These are phyloP conservation scores for Penstemon eatonii DNA, from an alignment of 257 asterid genomes.

Conservation along the genomic window DNA sequence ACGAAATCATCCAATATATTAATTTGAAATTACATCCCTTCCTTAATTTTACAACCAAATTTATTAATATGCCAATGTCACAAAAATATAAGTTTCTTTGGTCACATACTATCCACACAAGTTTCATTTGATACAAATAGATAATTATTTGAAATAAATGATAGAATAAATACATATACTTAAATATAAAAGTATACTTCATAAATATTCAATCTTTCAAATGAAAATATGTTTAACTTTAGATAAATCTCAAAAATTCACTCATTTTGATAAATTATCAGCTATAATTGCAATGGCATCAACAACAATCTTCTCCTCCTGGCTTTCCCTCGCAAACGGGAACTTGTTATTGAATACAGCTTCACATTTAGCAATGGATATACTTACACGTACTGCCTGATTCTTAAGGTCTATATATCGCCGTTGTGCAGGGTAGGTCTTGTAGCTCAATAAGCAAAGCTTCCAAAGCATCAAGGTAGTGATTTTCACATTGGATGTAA, in stretches of 20 bases:
- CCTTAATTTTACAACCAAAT: too few relatives aligned
- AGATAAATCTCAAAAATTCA: neutral
- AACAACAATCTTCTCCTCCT: slow-evolving; percentile 16
- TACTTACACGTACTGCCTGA: slow-evolving; percentile 3
- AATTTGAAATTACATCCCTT: too few relatives aligned
- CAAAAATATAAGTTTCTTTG: too few relatives aligned
- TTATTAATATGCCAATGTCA: too few relatives aligned
- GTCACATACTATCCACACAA: too few relatives aligned
- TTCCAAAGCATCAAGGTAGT: slow-evolving; percentile 11
- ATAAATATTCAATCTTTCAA: too few relatives aligned
- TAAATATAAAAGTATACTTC: too few relatives aligned
- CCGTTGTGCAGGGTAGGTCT: neutral
- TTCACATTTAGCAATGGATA: slow-evolving; percentile 7
- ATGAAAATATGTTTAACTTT: too few relatives aligned
- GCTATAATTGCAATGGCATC: slow-evolving; percentile 30
- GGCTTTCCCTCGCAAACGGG: neutral
- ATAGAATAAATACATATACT: too few relatives aligned
- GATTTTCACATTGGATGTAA: slow-evolving; percentile 15
- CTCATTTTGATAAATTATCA: neutral
- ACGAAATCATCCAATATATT: too few relatives aligned
- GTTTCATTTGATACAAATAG: too few relatives aligned
- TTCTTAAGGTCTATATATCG: neutral
- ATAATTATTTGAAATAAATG: too few relatives aligned
- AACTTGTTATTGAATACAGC: neutral
- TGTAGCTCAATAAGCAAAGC: slow-evolving; percentile 2